Conservation (phyloP, 129 eudicot species). For the Helianthus tuberosus region DNA sequence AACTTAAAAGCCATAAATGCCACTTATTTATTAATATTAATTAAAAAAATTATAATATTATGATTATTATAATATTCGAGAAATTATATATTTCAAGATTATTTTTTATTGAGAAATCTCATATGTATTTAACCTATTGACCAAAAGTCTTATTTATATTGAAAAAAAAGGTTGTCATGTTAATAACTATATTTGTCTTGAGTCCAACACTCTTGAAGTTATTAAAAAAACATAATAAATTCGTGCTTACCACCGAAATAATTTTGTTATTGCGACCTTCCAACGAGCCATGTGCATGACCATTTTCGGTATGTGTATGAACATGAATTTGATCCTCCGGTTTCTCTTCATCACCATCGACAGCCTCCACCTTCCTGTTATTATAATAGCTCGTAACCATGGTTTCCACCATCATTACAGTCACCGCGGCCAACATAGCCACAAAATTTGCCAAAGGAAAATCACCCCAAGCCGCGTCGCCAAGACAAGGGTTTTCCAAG, state of each 20-base stretch:
- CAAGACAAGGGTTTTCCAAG: constrained; percentile 44
- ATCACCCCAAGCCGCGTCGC: constrained; percentile 39
- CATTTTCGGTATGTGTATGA: constrained; percentile 33
- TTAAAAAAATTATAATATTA: neutral
- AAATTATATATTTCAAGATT: too few species aligned
- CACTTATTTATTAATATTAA: neutral
- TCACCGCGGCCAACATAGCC: constrained; percentile 47
- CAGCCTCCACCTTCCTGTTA: neutral
- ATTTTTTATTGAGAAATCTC: neutral
- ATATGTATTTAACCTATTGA: neutral
- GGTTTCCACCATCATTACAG: constrained; percentile 47
- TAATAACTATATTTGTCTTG: neutral
- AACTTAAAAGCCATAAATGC: neutral
- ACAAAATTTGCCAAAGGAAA: constrained; percentile 49
- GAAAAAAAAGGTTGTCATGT: neutral
- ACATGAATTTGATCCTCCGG: constrained; percentile 23
- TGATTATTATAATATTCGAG: neutral
- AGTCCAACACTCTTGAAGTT: neutral
- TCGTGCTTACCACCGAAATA: constrained; percentile 32
- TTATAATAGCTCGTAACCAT: constrained; percentile 17
- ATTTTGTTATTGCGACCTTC: constrained; percentile 24
- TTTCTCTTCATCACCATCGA: constrained; percentile 24
- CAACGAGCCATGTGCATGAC: constrained; percentile 38
- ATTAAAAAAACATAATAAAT: neutral
- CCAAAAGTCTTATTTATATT: neutral